These are phyloP conservation scores for Rhexocercosporidium sp. DNA, from an alignment of 2,329 filamentous ascomycete genomes.

Conservation along the genomic window DNA sequence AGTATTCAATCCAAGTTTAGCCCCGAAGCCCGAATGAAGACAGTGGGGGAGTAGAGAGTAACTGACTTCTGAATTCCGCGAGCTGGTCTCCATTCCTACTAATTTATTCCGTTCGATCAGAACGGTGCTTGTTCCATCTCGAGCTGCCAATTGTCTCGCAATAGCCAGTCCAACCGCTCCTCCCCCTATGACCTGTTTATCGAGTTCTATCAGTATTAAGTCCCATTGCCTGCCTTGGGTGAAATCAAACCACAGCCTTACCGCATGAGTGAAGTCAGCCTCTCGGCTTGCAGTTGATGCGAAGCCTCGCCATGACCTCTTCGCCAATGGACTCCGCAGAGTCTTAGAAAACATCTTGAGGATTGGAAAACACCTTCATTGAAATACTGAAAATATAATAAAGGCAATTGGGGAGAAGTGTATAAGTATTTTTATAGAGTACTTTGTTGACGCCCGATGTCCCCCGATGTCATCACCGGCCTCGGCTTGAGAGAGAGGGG, in stretches of 20 bases:
- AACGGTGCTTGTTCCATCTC: conserved; percentile 65
- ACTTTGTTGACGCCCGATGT: not conserved
- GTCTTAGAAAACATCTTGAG: conserved; percentile 5
- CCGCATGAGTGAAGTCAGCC: conserved; percentile 44
- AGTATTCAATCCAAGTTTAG: not conserved
- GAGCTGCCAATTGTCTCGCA: conserved; percentile 64
- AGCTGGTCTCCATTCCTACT: conserved; percentile 73
- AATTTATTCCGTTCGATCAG: conserved; percentile 69
- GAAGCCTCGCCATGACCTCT: conserved; percentile 31
- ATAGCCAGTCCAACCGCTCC: conserved; percentile 73
- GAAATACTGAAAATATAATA: not conserved
- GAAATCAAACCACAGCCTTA: conserved; percentile 21
- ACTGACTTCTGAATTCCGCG: conserved; percentile 67
- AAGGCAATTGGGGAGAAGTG: not conserved
- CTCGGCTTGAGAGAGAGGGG: not conserved
- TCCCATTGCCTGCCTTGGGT: not conserved
- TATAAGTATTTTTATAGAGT: not conserved
- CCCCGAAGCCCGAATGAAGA: not conserved
- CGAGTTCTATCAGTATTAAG: conserved; percentile 7
- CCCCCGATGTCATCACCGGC: not conserved
- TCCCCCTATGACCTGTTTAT: conserved; percentile 56
- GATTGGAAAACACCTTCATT: not conserved
- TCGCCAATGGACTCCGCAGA: not conserved
- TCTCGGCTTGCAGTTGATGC: conserved; percentile 31
- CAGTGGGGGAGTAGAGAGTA: not conserved